Evolutionary conservation across 176 grass and related monocot species (phyloP), one percentile per base, ranked within the genome.

Genomic region (Elymus sibiricus): DNA sequence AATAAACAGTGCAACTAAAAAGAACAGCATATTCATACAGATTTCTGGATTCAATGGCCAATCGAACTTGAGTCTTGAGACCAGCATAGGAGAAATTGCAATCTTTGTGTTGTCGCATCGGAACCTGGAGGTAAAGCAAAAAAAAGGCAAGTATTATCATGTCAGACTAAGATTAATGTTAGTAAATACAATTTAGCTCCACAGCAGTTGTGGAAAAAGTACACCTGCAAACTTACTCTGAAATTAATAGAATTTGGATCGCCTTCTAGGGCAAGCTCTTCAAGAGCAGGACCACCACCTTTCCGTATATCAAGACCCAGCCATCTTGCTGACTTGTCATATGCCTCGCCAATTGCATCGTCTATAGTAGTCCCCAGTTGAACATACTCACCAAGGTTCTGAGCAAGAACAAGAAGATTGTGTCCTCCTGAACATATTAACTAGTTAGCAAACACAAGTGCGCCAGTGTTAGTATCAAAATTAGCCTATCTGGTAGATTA

Each of bases 51-150:
- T 95, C 92, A 87, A 95, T 98, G 64, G 93, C 93, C 70, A 95
- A 53, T 90, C 93, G 90, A 82, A 98, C 91, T 98, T 98, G 96
- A 86, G 96, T 95, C 92, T 98, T 95, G 74, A 98, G 84, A 68
- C 96, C 96, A 83, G 96, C 96, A 94, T 98, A 98, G 60, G 96
- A 98, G 73, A 98, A 98, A 87, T 98, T 98, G 86, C 96, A 98
- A 87, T 98, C 93, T 88, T 98, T 98, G 65, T 98, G 91, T 74
- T 95, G 96, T 75, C 90, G 76, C 96, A 98, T 98, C 26, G 96
- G 92, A 89, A 98, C 89, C 96, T 98, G 62, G 37, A 86, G 70
- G 62, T 82, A 64, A 31, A 76, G 2, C 84, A 76, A 27, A 67
- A 70, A 79, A 82, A 82, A 49, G 2, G 38, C 39, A 86, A 73